Percentiles rank a stretch among this genome's conserved stretches.
phyloP scores from a whole-genome alignment of 352 stramenopile species.

The Saprolegnia diclina region DNA sequence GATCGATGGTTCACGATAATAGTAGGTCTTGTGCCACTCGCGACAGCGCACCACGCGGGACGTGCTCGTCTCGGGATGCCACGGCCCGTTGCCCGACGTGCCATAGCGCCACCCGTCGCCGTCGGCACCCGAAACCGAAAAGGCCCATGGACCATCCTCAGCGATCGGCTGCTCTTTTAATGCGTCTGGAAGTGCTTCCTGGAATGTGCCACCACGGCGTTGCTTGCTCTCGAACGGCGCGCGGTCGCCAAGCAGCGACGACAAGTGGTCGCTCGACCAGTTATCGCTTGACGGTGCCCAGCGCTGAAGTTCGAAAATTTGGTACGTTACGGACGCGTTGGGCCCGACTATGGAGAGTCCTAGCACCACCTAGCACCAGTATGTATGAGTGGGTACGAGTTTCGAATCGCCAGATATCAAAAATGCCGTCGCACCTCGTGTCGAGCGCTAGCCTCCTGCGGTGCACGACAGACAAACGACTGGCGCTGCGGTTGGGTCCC shows the following conservation, averaged over 20 bases:
- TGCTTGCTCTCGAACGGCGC: neutral
- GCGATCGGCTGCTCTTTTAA: no score
- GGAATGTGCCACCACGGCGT: neutral
- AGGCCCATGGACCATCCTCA: neutral
- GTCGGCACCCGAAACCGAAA: slow-evolving; percentile 1
- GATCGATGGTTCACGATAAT: neutral
- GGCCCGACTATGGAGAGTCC: neutral
- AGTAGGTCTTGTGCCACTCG: neutral
- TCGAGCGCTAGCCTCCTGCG: neutral
- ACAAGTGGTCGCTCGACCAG: neutral
- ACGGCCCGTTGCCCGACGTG: slow-evolving; percentile 1
- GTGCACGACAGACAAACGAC: neutral
- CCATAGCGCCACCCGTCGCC: slow-evolving; percentile 13
- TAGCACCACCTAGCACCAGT: neutral
- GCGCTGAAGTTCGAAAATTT: slow-evolving; percentile 16
- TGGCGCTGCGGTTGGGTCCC: neutral
- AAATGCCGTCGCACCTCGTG: neutral
- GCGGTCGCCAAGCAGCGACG: neutral
- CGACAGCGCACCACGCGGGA: slow-evolving; percentile 10
- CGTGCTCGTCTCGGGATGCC: neutral
- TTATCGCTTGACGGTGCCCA: neutral
- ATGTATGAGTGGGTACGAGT: neutral
- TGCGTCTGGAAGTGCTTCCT: neutral
- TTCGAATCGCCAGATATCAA: neutral
- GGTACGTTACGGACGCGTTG: neutral